phyloP scores from a whole-genome alignment of 495 filamentous ascomycete genomes.

The Hyaloscypha variabilis region DNA sequence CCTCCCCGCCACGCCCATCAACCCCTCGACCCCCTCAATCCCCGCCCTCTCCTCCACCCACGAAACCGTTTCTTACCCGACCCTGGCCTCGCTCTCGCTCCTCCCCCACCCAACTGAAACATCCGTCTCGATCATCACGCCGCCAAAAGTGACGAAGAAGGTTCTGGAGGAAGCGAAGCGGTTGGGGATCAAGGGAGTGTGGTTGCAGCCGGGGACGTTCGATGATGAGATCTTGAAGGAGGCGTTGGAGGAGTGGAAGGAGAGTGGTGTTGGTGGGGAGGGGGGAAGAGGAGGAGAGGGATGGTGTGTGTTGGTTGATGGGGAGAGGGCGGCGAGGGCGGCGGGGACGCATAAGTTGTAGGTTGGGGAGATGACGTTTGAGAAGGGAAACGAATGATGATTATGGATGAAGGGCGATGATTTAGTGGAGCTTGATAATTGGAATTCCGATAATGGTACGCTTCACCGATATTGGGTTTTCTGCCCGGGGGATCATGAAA shows the following conservation, averaged over 20 bases:
- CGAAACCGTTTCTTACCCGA: slow-evolving; percentile 61
- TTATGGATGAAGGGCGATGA: no score
- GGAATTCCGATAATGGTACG: no score
- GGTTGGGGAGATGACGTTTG: background rate
- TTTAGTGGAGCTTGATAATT: no score
- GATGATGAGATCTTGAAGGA: slow-evolving; percentile 71
- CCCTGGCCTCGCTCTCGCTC: slow-evolving; percentile 63
- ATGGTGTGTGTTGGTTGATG: slow-evolving; percentile 92
- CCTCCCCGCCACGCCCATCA: slow-evolving; percentile 80
- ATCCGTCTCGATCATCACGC: slow-evolving; percentile 85
- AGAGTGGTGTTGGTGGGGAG: slow-evolving; percentile 65
- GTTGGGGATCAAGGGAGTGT: slow-evolving; percentile 78
- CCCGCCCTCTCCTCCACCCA: slow-evolving; percentile 44
- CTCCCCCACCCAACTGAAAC: slow-evolving; percentile 70
- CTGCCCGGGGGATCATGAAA: no score
- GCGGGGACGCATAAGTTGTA: slow-evolving; percentile 43
- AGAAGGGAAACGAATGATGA: background rate
- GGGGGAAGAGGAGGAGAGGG: slow-evolving; percentile 72
- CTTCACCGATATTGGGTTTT: no score
- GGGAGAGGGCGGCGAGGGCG: slow-evolving; percentile 66
- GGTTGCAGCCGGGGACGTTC: slow-evolving; percentile 91
- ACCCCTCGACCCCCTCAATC: slow-evolving; percentile 69
- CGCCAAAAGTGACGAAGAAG: slow-evolving; percentile 68
- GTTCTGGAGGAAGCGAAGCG: slow-evolving; percentile 79
- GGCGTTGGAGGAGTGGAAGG: slow-evolving; percentile 66